phyloP scores from a whole-genome alignment of 768 basidiomycete species.

The Leccinum subtestaceum region DNA sequence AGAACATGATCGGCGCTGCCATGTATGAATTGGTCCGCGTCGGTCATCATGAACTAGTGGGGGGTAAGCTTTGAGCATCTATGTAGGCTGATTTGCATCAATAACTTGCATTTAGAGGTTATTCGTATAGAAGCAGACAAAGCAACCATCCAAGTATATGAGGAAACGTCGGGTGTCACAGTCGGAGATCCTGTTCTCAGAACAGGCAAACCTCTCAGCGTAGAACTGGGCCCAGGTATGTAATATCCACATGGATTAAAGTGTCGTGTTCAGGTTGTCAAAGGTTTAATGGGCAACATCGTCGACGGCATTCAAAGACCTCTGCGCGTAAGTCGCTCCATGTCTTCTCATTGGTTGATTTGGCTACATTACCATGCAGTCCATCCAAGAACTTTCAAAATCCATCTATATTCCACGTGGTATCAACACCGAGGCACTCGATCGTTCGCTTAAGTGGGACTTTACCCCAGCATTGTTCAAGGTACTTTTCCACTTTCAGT shows the following conservation, averaged over 20 bases:
- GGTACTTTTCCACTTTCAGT: slow-evolving; percentile 36
- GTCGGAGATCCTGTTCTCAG: slow-evolving; percentile 97
- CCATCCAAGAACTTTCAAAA: slow-evolving; percentile 94
- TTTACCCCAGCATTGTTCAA: slow-evolving; percentile 83
- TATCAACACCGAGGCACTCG: slow-evolving; percentile 95
- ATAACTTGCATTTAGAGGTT: slow-evolving; percentile 68
- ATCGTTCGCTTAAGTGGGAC: slow-evolving; percentile 89
- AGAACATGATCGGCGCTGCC: slow-evolving; percentile 93
- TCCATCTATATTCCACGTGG: slow-evolving; percentile 99
- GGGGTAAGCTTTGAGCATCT: slow-evolving; percentile 55
- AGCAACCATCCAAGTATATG: slow-evolving; percentile 98
- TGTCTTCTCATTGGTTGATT: slow-evolving; percentile 3
- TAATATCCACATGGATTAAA: slow-evolving; percentile 1
- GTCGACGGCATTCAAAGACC: slow-evolving; percentile 97
- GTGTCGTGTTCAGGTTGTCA: slow-evolving; percentile 1
- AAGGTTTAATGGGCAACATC: slow-evolving; percentile 99
- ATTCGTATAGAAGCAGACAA: slow-evolving; percentile 98
- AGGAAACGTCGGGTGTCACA: slow-evolving; percentile 98
- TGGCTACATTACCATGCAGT: slow-evolving; percentile 36
- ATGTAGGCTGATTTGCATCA: background rate
- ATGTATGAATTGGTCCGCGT: slow-evolving; percentile 99
- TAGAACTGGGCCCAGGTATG: slow-evolving; percentile 94
- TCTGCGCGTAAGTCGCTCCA: slow-evolving; percentile 57
- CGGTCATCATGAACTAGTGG: slow-evolving; percentile 96
- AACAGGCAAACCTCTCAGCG: slow-evolving; percentile 96